Conservation (phyloP, 768 basidiomycete genomes). For the Leucosporidium yakuticum region DNA sequence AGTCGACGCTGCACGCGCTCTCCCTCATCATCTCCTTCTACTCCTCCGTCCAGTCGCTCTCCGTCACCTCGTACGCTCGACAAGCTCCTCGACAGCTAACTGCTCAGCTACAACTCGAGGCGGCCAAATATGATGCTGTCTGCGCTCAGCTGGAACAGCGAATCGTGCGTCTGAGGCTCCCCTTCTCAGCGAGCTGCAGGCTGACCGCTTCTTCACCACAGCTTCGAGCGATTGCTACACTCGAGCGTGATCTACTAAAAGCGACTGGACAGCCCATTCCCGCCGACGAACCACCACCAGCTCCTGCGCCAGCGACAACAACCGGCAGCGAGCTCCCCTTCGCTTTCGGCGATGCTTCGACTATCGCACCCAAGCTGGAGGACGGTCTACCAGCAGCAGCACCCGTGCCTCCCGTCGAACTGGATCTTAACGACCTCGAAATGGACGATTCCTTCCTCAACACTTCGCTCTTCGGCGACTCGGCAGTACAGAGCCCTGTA, state of each 20-base stretch:
- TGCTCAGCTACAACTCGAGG: not conserved
- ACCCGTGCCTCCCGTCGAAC: not conserved
- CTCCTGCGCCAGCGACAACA: not conserved
- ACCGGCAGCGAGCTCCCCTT: not conserved
- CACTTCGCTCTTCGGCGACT: constrained; percentile 1
- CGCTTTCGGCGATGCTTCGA: not conserved
- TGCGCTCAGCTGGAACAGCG: not conserved
- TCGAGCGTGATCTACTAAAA: not conserved
- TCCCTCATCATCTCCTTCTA: not conserved
- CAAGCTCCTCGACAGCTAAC: not conserved
- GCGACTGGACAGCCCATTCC: not conserved
- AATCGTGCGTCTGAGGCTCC: not conserved
- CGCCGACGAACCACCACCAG: not conserved
- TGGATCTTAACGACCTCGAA: not conserved
- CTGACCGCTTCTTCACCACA: not conserved
- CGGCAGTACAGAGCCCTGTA: no score
- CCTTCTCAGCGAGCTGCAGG: not conserved
- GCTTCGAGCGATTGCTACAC: not conserved
- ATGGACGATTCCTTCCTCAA: not conserved
- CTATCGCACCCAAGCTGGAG: not conserved
- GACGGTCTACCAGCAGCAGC: not conserved
- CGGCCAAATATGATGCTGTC: not conserved
- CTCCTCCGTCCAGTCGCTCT: not conserved
- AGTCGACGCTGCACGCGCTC: not conserved
- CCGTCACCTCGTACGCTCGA: not conserved